Conservation (phyloP, 1,284 basidiomycete species). For the Cryptococcus sp. region DNA sequence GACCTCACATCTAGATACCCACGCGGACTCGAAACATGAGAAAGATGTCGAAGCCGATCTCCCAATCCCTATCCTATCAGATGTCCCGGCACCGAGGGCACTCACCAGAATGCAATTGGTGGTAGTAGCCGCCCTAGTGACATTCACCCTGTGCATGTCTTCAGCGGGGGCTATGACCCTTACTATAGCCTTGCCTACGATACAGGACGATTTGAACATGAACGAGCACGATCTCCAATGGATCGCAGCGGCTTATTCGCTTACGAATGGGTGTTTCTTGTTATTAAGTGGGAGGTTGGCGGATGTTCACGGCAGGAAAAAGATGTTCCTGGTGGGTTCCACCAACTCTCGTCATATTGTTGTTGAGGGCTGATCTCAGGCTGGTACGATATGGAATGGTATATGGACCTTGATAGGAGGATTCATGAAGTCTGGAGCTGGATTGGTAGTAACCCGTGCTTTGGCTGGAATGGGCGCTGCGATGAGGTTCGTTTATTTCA, state of each 20-base stretch:
- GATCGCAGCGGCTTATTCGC: slow-evolving; percentile 58
- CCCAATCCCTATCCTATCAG: not conserved
- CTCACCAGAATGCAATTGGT: slow-evolving; percentile 8
- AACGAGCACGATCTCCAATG: slow-evolving; percentile 56
- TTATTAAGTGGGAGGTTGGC: slow-evolving; percentile 66
- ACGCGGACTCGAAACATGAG: not conserved
- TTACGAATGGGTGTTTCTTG: slow-evolving; percentile 62
- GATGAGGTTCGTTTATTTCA: slow-evolving; percentile 22
- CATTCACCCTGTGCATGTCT: slow-evolving; percentile 25
- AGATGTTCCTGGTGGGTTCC: slow-evolving; percentile 56
- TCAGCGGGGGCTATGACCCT: slow-evolving; percentile 12
- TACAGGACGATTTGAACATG: slow-evolving; percentile 54
- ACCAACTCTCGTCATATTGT: not conserved
- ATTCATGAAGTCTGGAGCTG: slow-evolving; percentile 37
- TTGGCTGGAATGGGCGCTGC: slow-evolving; percentile 35
- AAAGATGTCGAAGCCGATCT: not conserved
- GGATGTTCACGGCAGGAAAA: slow-evolving; percentile 66
- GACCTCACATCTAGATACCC: not conserved
- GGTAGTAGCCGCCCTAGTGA: slow-evolving; percentile 23
- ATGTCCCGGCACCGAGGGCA: not conserved
- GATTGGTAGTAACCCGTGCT: slow-evolving; percentile 33
- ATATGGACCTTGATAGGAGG: slow-evolving; percentile 40
- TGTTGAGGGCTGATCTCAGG: not conserved
- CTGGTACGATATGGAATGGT: slow-evolving; percentile 18
- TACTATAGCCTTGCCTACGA: slow-evolving; percentile 59